Evolutionary conservation across 1,284 basidiomycete genomes (phyloP).

Genomic region (Malassezia nana): DNA sequence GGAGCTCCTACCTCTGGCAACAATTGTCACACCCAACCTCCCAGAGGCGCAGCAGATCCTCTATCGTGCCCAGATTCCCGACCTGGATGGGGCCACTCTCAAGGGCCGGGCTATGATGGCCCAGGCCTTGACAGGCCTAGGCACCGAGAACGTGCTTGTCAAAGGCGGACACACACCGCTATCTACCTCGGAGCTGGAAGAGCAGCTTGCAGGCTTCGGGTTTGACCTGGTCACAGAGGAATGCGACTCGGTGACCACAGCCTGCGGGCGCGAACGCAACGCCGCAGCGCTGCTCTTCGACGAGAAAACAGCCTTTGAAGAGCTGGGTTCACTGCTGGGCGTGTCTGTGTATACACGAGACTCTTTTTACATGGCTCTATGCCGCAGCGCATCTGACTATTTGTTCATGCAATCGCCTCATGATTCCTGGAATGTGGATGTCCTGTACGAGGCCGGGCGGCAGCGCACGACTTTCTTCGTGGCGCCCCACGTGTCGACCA

Average conservation of each 20-base stretch:
- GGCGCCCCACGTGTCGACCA: constrained; percentile 24
- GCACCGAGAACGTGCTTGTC: constrained; percentile 60
- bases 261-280: neutral
- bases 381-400: constrained; percentile 3
- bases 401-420: constrained; percentile 53
- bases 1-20: constrained; percentile 63
- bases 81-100: neutral
- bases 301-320: neutral
- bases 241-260: neutral
- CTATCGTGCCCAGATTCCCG: constrained; percentile 21
- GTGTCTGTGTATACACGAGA: constrained; percentile 1
- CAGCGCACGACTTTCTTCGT: constrained; percentile 25
- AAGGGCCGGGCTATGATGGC: constrained; percentile 52
- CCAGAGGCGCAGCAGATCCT: constrained; percentile 65
- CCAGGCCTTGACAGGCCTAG: constrained; percentile 53
- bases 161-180: constrained; percentile 74
- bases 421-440: constrained; percentile 52
- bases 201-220: constrained; percentile 7
- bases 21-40: constrained; percentile 77
- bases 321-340: neutral
- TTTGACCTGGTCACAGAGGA: neutral
- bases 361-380: neutral
- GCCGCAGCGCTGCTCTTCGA: neutral
- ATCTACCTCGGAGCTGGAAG: constrained; percentile 12
- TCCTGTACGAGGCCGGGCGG: constrained; percentile 52